Base-by-base conservation (phyloP, 169 alveolate genomes). In the Plasmodium knowlesi region DNA sequence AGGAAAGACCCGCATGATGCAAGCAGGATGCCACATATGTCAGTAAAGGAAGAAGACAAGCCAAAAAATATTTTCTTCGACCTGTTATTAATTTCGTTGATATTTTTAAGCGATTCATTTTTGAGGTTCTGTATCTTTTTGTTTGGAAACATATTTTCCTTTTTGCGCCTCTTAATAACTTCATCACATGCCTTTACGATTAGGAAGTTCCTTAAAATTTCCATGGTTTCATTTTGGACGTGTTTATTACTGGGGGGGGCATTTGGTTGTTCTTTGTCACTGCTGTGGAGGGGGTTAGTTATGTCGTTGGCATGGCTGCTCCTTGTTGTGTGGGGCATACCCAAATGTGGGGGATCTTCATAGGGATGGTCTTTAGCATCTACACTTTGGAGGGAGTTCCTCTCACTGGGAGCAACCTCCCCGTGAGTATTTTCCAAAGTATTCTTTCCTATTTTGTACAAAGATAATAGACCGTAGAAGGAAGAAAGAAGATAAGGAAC, bases 31-130 rank as follows among this genome's bases (percentile, higher is more conserved):
- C 94, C 89, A 67, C 41, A 88, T 61, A 79, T 67, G 82, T 88
- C 94, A 2, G 94, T 88, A 88, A 88, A 88, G 8, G 94, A 57
- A 79, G 94, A 88, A 79, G 94, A 79, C n/a, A 88, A 67, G 39
- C 90, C 76, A 88, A 88, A 88, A 88, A 88, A 88, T 80, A 79
- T 78, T 88, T 88, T 88, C 30, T 88, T 53, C 28, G 90, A 88
- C 22, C 79, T 88, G 34, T 88, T 43, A 79, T 41, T 88, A 78
- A 78, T 88, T 88, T 88, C 94, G 34, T 88, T 61, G 32, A 88
- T 50, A 79, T 79, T 61, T 67, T 34, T 70, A 61, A 79, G 22
- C 34, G 94, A 72, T 88, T 88, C 89, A 78, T 88, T 88, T 80
- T 88, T 88, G 39, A 88, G 54, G 54, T 88, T 88, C 50, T 78